phyloP scores from a whole-genome alignment of 352 stramenopile species.

The Phytopythium vexans region DNA sequence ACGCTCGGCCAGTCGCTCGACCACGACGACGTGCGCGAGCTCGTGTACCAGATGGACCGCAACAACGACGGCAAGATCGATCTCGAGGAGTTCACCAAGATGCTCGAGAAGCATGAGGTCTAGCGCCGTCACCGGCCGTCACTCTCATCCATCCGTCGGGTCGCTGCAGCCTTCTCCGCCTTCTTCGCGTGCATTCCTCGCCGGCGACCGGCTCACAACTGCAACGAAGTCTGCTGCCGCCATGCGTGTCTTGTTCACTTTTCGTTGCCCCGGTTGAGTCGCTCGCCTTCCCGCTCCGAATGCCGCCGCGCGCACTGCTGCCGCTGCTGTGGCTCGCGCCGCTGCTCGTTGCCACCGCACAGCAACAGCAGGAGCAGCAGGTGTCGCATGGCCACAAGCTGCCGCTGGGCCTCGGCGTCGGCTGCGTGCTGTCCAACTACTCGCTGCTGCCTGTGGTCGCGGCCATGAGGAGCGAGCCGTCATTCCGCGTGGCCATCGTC shows the following conservation, averaged over 20 bases:
- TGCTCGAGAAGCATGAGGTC: constrained; percentile 74
- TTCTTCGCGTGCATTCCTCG: too few relatives aligned
- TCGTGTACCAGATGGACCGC: constrained; percentile 73
- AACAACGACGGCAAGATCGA: constrained; percentile 78
- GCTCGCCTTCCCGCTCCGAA: too few relatives aligned
- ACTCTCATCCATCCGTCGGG: not conserved
- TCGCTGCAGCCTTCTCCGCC: not conserved
- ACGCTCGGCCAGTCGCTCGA: constrained; percentile 65
- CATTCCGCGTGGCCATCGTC: constrained; percentile 43
- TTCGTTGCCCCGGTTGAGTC: too few relatives aligned
- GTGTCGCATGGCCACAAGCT: constrained; percentile 12
- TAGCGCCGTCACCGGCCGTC: constrained; percentile 10
- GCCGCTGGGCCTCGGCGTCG: constrained; percentile 30
- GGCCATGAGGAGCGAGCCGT: constrained; percentile 11
- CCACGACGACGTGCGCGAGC: constrained; percentile 68
- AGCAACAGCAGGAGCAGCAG: not conserved
- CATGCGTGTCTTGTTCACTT: too few relatives aligned
- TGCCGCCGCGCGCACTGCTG: too few relatives aligned
- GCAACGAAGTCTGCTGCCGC: too few relatives aligned
- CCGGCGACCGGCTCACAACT: too few relatives aligned
- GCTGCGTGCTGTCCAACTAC: constrained; percentile 61
- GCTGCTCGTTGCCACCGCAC: not conserved
- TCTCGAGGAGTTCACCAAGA: constrained; percentile 65
- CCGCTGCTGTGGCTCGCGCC: not conserved
- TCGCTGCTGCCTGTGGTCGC: constrained; percentile 16